Percentiles rank a stretch among this genome's conserved stretches.
These are phyloP conservation scores for Annulohypoxylon moriforme DNA, from an alignment of 495 filamentous ascomycete genomes.

Conservation along the genomic window DNA sequence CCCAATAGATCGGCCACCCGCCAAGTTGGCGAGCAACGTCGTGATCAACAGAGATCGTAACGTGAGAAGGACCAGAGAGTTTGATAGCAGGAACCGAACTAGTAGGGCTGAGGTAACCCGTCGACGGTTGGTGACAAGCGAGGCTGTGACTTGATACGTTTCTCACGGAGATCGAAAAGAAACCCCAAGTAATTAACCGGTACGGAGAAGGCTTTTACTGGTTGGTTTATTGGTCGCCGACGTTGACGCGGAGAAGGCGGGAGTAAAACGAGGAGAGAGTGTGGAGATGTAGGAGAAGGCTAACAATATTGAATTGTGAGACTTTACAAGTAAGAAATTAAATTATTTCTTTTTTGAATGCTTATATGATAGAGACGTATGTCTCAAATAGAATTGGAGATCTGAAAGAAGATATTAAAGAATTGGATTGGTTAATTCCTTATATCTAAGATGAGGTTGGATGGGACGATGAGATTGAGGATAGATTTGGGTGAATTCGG, in stretches of 20 bases:
- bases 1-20: conserved; percentile 40
- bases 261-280: conserved; percentile 31
- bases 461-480: conserved; percentile 30
- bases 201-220: conserved; percentile 18
- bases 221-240: conserved; percentile 35
- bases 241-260: conserved; percentile 36
- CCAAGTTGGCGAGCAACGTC: conserved; percentile 36
- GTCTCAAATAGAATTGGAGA: not conserved
- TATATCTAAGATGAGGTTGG: conserved; percentile 1
- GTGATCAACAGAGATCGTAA: conserved; percentile 35
- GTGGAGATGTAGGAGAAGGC: conserved; percentile 39
- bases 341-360: conserved; percentile 6
- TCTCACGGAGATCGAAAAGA: conserved; percentile 21
- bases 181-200: conserved; percentile 33
- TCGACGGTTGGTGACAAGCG: conserved; percentile 20
- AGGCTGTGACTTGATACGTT: conserved; percentile 31
- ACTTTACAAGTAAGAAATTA: conserved; percentile 18
- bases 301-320: conserved; percentile 25
- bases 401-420: not conserved
- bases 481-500: conserved; percentile 38
- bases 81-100: conserved; percentile 15
- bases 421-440: not conserved
- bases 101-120: conserved; percentile 45
- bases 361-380: not conserved
- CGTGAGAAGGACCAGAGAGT: conserved; percentile 18